phyloP scores from a whole-genome alignment of 305 asterid species.

The Salvia sclarea region DNA sequence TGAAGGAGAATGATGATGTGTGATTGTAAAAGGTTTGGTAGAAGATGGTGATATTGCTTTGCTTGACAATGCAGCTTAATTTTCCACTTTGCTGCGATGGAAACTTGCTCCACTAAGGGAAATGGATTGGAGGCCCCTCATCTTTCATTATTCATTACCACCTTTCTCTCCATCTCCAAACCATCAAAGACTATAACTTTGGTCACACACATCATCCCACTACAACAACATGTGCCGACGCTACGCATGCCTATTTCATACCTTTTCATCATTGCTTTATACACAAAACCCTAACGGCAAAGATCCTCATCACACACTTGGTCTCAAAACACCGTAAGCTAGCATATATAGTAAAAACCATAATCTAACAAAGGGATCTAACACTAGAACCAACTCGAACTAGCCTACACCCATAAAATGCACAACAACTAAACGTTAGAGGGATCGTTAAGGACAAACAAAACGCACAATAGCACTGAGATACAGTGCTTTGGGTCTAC shows the following conservation, averaged over 20 bases:
- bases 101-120: constrained; percentile 48
- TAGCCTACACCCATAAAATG: constrained; percentile 21
- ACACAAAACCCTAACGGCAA: background rate
- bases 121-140: constrained; percentile 42
- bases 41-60: constrained; percentile 45
- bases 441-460: background rate
- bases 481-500: background rate
- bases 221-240: background rate
- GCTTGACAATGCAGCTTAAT: constrained; percentile 51
- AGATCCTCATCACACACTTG: background rate
- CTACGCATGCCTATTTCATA: constrained; percentile 19
- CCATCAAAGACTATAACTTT: constrained; percentile 10
- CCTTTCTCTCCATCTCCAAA: constrained; percentile 32
- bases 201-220: constrained; percentile 13
- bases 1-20: constrained; percentile 35
- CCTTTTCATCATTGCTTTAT: background rate
- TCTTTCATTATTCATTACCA: constrained; percentile 30
- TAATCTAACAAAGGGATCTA: background rate
- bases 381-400: constrained; percentile 2
- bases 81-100: constrained; percentile 40
- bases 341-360: background rate
- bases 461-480: no score
- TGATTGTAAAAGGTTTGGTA: constrained; percentile 38
- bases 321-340: constrained; percentile 5
- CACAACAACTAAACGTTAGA: constrained; percentile 24